Evolutionary conservation across 2,329 filamentous ascomycete species (phyloP).

Genomic region (Magnaporthiopsis rhizophila): DNA sequence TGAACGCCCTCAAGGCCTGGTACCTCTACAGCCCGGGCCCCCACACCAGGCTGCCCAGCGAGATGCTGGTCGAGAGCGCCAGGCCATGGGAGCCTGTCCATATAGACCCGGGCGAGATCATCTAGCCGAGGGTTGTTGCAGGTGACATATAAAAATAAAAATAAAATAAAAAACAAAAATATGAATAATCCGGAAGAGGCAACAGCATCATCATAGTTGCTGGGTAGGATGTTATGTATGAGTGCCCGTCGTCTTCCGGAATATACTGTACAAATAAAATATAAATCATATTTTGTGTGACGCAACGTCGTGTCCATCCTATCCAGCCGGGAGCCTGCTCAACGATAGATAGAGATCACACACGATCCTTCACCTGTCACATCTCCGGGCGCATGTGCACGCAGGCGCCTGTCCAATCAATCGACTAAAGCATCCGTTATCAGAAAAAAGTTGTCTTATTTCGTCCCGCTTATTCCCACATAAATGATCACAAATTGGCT

Average conservation of each 20-base stretch:
- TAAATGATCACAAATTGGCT: too few relatives aligned
- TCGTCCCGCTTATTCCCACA: too few relatives aligned
- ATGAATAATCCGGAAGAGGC: neutral
- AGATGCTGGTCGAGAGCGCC: slow-evolving; percentile 55
- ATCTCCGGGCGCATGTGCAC: too few relatives aligned
- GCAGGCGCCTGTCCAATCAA: too few relatives aligned
- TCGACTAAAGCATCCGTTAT: too few relatives aligned
- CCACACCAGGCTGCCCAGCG: slow-evolving; percentile 58
- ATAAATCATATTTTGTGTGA: neutral
- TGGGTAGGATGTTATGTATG: neutral
- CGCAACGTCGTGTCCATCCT: too few relatives aligned
- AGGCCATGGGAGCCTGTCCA: slow-evolving; percentile 58
- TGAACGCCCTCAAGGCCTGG: slow-evolving; percentile 85
- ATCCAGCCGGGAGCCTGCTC: too few relatives aligned
- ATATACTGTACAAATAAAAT: neutral
- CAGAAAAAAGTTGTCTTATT: too few relatives aligned
- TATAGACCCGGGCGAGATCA: slow-evolving; percentile 64
- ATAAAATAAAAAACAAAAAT: neutral
- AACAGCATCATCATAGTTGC: neutral
- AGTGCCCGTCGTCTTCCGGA: neutral
- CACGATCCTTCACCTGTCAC: too few relatives aligned
- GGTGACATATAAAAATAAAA: too few relatives aligned
- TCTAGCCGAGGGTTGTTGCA: slow-evolving; percentile 27
- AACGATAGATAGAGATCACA: too few relatives aligned
- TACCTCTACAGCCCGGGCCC: slow-evolving; percentile 82